These are phyloP conservation scores for Abortiporus biennis DNA, from an alignment of 1,284 basidiomycete species.

Conservation along the genomic window DNA sequence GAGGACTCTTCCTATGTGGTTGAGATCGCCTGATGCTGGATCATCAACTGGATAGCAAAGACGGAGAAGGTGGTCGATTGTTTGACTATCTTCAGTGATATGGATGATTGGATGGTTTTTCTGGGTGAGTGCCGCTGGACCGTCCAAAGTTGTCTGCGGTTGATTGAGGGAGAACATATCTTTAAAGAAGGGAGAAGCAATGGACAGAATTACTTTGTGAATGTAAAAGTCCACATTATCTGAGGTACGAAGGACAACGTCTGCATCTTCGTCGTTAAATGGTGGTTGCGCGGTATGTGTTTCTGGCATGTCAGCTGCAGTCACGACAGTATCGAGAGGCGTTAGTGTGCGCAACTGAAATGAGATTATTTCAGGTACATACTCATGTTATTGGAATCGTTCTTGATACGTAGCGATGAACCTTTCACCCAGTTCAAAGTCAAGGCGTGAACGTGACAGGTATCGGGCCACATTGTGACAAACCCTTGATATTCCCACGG, in stretches of 20 bases:
- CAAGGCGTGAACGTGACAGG: too few relatives aligned
- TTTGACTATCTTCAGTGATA: conserved; percentile 12
- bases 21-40: conserved; percentile 4
- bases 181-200: conserved; percentile 6
- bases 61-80: conserved; percentile 15
- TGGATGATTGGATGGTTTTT: conserved; percentile 9
- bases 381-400: too few relatives aligned
- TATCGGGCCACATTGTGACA: too few relatives aligned
- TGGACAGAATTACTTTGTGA: neutral
- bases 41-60: conserved; percentile 17
- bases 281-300: too few relatives aligned
- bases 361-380: too few relatives aligned
- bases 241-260: conserved; percentile 1
- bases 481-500: too few relatives aligned
- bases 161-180: conserved; percentile 3
- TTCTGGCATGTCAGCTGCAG: too few relatives aligned
- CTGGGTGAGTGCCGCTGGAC: too few relatives aligned
- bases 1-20: conserved; percentile 7
- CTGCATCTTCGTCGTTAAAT: conserved; percentile 2
- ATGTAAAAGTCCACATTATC: conserved; percentile 5
- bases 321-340: too few relatives aligned
- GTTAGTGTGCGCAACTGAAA: too few relatives aligned
- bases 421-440: too few relatives aligned
- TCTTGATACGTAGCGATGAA: too few relatives aligned
- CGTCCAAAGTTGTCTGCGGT: neutral